Evolutionary conservation across 2,329 filamentous ascomycete species (phyloP), one percentile per base, ranked within the genome.

Genomic region (Penicillium sp.): DNA sequence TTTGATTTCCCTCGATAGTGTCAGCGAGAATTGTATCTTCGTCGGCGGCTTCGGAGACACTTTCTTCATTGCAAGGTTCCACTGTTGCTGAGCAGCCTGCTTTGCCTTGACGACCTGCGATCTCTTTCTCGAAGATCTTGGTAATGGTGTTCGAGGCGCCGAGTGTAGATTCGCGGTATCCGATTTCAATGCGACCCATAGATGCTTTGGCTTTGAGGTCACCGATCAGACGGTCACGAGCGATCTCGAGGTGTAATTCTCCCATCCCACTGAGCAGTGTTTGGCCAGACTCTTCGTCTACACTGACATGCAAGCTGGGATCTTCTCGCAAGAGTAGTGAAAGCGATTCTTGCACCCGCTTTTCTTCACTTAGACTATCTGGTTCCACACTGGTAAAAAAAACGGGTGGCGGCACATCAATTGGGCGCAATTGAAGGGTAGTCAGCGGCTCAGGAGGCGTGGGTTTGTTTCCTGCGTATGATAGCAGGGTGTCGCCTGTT

Each of bases 251-350:
- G 73, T 99, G 94, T 26, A 99, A 82, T 67, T 96, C 91, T 7
- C 94, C 94, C 94, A 99, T 97, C 4, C 94, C 94, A 51, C 92
- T 92, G 0, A 99, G 81, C 29, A 96, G 88, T 45, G 94, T 97
- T 68, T 96, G 92, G 2, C 94, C 94, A 1, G 90, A 92, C 71
- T 97, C 94, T 58, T 93, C 86, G 65, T 97, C 90, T 27, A 90
- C 81, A 33, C 82, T 89, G 69, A 96, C 89, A 54, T 94, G 85
- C 22, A 99, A 79, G 72, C 92, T 97, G 0, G 94, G 94, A 66
- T 99, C 94, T 76, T 99, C 94, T 63, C 94, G 82, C 0, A 96
- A 84, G 5, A 96, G 82, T 47, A 94, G 84, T 5, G 85, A 83
- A 6, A 99, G 78, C 1, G 89, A 88, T 6, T 88, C 85, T 53